Conservation (phyloP, 768 basidiomycete species). For the Boletus insuetus region DNA sequence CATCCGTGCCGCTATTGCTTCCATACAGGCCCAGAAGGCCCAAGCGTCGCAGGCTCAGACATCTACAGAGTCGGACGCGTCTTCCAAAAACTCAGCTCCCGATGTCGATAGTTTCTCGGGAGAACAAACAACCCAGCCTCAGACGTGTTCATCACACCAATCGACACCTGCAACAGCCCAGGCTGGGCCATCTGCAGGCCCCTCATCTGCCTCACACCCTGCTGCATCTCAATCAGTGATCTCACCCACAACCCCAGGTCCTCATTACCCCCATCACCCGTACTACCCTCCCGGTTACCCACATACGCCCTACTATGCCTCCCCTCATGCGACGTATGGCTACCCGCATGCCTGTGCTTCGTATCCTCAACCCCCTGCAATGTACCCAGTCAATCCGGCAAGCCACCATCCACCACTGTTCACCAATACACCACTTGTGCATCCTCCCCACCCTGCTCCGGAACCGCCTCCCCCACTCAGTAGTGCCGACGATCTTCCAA, state of each 20-base stretch:
- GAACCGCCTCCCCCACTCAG: conserved; percentile 24
- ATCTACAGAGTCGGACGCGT: conserved; percentile 9
- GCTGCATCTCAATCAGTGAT: conserved; percentile 19
- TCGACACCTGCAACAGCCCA: conserved; percentile 25
- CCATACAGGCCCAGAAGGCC: conserved; percentile 37
- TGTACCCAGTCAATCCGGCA: conserved; percentile 30
- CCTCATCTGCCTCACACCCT: conserved; percentile 17
- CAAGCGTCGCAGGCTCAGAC: conserved; percentile 22
- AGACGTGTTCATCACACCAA: conserved; percentile 18
- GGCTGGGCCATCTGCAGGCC: conserved; percentile 20
- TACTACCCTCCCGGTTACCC: conserved; percentile 62
- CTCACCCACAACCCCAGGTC: conserved; percentile 22
- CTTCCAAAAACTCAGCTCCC: conserved; percentile 12
- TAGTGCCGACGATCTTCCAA: conserved; percentile 60
- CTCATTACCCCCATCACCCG: conserved; percentile 51
- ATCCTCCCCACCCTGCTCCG: conserved; percentile 31
- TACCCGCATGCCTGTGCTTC: conserved; percentile 40
- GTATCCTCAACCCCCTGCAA: conserved; percentile 31
- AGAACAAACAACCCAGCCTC: conserved; percentile 13
- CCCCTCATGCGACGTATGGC: conserved; percentile 34
- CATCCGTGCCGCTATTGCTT: conserved; percentile 60
- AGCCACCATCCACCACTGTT: conserved; percentile 32
- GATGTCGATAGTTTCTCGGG: conserved; percentile 11
- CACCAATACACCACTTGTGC: conserved; percentile 35
- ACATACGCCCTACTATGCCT: conserved; percentile 63